Evolutionary conservation across 495 filamentous ascomycete genomes (phyloP), one percentile per base, ranked within the genome.

Genomic region (Zalerion maritima): DNA sequence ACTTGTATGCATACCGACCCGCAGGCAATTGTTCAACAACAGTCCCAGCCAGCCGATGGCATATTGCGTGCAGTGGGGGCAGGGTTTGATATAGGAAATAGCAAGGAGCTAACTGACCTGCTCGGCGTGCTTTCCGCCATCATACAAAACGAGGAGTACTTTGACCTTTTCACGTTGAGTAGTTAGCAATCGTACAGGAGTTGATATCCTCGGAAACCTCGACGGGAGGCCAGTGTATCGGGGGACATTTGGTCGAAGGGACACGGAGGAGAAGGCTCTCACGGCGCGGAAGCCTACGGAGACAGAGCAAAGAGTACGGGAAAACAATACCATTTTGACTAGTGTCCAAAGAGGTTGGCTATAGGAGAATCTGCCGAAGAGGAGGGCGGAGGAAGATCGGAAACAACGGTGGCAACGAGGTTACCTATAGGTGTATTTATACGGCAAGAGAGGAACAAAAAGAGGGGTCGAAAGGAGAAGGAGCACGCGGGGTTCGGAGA

Each of bases 131-230:
- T 55, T 43, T 39, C 58, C 53, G 29, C 67, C 67, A 38, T 71
- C 67, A 50, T 71, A 71, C 31, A 71, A 50, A 30, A 69, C 60
- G 34, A 55, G 38, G 31, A 71, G 57, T 38, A 71, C 65, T 48
- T 71, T 71, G 52, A 67, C 62, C 62, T 66, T 54, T 64, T 62
- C 54, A 50, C 53, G 59, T 42, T 37, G 28, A 24, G 49, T 55
- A 28, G 60, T 64, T 45, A 64, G 60, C 51, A 57, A 32, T 32
- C 55, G 58, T 9, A 42, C 38, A 33, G 37, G 43, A 34, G 12
- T n/a, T n/a, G 24, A 17, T 17, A 26, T 16, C 29, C 15, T 34
- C 34, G 14, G 41, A 41, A 25, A 36, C 25, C 36, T 36, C 34
- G 17, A 34, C 12, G 20, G 24, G 30, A 38, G 30, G 35, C 32